phyloP scores from a whole-genome alignment of 345 rosid species.

The Eucalyptus cloeziana region DNA sequence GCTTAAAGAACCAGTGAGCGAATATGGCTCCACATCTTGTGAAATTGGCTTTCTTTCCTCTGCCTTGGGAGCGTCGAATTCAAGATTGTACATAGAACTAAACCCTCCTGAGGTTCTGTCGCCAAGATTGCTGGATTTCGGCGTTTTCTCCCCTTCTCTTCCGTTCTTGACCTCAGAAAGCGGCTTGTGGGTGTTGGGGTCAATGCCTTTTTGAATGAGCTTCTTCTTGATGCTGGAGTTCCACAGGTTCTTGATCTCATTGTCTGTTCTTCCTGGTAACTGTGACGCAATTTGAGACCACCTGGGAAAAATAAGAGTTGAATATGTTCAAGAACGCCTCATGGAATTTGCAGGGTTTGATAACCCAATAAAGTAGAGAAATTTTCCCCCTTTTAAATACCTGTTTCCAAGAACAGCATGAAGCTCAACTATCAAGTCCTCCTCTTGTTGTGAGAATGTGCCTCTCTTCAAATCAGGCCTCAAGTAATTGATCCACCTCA shows the following conservation, averaged over 20 bases:
- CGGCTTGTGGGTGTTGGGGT: slow-evolving; percentile 7
- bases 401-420: slow-evolving; percentile 7
- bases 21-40: background rate
- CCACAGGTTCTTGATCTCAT: slow-evolving; percentile 15
- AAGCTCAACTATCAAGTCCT: background rate
- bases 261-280: slow-evolving; percentile 12
- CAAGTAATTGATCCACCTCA: slow-evolving; percentile 11
- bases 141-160: background rate
- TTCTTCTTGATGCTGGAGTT: slow-evolving; percentile 17
- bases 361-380: background rate
- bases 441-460: slow-evolving; percentile 5
- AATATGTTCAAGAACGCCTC: background rate
- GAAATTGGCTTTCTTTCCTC: background rate
- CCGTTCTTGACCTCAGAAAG: background rate
- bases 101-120: background rate
- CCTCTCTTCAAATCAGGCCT: slow-evolving; percentile 15
- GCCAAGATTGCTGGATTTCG: background rate
- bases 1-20: background rate
- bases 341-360: background rate
- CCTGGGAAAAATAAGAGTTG: background rate
- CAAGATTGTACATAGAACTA: background rate
- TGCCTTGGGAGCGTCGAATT: background rate
- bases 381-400: background rate
- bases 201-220: slow-evolving; percentile 4
- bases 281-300: slow-evolving; percentile 11